These are phyloP conservation scores for Dendryphion nanum DNA, from an alignment of 2,329 filamentous ascomycete species.

Conservation along the genomic window DNA sequence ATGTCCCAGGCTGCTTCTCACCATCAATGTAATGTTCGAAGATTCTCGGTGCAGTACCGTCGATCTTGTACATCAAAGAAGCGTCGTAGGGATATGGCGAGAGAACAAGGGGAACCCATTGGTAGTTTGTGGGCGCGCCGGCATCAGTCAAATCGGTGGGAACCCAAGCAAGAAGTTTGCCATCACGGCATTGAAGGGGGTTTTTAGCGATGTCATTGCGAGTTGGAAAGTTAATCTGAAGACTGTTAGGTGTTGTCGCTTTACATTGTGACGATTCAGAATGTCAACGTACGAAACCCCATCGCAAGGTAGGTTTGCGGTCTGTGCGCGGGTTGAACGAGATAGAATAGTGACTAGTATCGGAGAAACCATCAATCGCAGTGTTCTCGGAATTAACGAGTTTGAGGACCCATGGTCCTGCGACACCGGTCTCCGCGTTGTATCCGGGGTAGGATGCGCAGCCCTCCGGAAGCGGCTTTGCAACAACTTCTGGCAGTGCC, in stretches of 20 bases:
- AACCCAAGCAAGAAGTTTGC: slow-evolving; percentile 9
- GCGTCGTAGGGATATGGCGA: slow-evolving; percentile 15
- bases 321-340: slow-evolving; percentile 1
- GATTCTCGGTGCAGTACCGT: slow-evolving; percentile 10
- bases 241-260: background rate
- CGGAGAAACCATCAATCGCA: slow-evolving; percentile 11
- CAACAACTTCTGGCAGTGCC: background rate
- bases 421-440: slow-evolving; percentile 11
- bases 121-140: slow-evolving; percentile 8
- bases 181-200: slow-evolving; percentile 12
- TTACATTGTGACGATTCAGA: background rate
- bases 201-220: slow-evolving; percentile 15
- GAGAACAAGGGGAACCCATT: slow-evolving; percentile 14
- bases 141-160: slow-evolving; percentile 9
- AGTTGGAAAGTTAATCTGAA: slow-evolving; percentile 16
- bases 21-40: slow-evolving; percentile 20
- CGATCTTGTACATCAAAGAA: slow-evolving; percentile 15
- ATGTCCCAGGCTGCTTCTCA: slow-evolving; percentile 18
- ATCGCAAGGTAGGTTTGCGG: slow-evolving; percentile 12
- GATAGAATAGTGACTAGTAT: slow-evolving; percentile 11
- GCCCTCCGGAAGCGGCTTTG: background rate
- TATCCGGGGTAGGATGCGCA: slow-evolving; percentile 19
- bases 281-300: slow-evolving; percentile 10
- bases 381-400: slow-evolving; percentile 15
- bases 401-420: slow-evolving; percentile 13